These are phyloP conservation scores for Blastosporella zonata DNA, from an alignment of 1,284 basidiomycete genomes.

Conservation along the genomic window DNA sequence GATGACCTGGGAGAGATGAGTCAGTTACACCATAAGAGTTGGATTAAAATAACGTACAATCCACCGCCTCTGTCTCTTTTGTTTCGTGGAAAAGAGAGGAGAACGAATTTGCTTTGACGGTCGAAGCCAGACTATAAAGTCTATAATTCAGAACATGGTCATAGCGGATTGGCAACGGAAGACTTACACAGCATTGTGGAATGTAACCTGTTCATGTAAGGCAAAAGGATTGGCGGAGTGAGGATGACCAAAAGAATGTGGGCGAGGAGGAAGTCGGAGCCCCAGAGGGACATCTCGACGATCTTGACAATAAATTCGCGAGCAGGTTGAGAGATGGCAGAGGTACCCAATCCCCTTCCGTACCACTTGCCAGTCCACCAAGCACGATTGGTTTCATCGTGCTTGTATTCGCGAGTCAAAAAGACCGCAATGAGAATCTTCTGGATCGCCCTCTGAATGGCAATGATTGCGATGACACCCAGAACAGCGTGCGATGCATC, in stretches of 20 bases:
- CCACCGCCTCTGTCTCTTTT: slow-evolving; percentile 87
- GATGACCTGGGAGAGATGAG: slow-evolving; percentile 45
- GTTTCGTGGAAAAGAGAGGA: slow-evolving; percentile 93
- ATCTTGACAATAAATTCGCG: slow-evolving; percentile 97
- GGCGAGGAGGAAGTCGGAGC: slow-evolving; percentile 83
- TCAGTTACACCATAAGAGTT: slow-evolving; percentile 4
- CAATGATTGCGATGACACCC: slow-evolving; percentile 81
- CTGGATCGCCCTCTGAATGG: slow-evolving; percentile 88
- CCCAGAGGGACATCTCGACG: slow-evolving; percentile 94
- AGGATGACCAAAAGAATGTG: slow-evolving; percentile 85
- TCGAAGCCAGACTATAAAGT: slow-evolving; percentile 73
- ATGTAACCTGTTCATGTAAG: slow-evolving; percentile 85
- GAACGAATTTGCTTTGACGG: slow-evolving; percentile 93
- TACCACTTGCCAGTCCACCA: slow-evolving; percentile 99
- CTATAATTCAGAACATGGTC: slow-evolving; percentile 19
- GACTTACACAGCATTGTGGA: slow-evolving; percentile 84
- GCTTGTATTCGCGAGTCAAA: slow-evolving; percentile 93
- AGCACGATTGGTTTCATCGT: slow-evolving; percentile 94
- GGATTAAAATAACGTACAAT: slow-evolving; percentile 56
- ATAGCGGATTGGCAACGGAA: slow-evolving; percentile 12
- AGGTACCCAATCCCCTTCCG: slow-evolving; percentile 82
- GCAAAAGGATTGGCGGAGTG: slow-evolving; percentile 81
- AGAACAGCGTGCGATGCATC: slow-evolving; percentile 91
- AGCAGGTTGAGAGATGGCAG: slow-evolving; percentile 87
- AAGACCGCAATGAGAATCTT: slow-evolving; percentile 93